These are phyloP conservation scores for Dryas octopetala DNA, from an alignment of 306 rosid species.

Conservation along the genomic window DNA sequence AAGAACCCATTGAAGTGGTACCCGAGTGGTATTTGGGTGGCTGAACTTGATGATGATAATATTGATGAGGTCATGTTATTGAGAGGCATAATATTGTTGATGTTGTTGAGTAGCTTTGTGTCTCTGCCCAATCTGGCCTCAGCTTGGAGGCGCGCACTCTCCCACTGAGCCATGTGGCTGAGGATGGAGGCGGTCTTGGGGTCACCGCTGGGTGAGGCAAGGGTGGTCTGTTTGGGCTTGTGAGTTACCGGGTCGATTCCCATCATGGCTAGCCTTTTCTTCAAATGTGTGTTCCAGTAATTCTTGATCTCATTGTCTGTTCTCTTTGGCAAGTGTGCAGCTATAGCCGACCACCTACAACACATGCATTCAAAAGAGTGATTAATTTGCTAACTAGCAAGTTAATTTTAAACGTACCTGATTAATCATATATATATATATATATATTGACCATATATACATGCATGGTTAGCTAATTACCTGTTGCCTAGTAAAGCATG, in stretches of 20 bases:
- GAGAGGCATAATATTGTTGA: no score
- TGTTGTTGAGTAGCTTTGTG: background rate
- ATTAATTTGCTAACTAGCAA: no score
- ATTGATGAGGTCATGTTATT: no score
- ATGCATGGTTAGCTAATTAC: background rate
- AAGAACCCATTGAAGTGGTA: no score
- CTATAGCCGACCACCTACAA: no score
- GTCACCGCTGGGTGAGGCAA: constrained; percentile 1
- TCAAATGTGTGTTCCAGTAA: constrained; percentile 30
- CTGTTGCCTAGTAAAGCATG: constrained; percentile 34
- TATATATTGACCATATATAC: background rate
- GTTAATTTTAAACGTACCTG: background rate
- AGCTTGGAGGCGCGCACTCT: constrained; percentile 26
- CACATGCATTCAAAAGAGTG: background rate
- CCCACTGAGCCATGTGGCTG: constrained; percentile 38
- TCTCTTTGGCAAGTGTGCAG: constrained; percentile 17
- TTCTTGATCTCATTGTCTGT: constrained; percentile 32
- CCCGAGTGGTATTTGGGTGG: no score
- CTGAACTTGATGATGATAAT: no score
- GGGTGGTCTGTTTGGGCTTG: background rate
- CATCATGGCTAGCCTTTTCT: constrained; percentile 19
- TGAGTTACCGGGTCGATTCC: constrained; percentile 21
- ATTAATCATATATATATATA: background rate
- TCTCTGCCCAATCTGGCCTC: constrained; percentile 25
- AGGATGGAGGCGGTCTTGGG: constrained; percentile 14